phyloP scores from a whole-genome alignment of 345 rosid species.

The Schrenkiella parvula region DNA sequence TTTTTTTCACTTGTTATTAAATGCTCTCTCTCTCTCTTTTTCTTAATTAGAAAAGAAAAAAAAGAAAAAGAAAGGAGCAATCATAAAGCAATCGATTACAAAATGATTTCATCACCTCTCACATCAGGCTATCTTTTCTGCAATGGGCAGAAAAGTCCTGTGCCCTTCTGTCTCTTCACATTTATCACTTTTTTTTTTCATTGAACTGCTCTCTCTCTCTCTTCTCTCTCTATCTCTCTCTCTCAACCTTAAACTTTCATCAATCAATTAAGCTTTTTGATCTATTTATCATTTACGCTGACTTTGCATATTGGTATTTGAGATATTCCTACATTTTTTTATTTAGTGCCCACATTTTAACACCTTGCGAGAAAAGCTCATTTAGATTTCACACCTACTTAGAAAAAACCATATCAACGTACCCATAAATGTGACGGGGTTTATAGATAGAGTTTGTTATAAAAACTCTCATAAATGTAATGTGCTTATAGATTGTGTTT shows the following conservation, averaged over 20 bases:
- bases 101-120: slow-evolving; percentile 43
- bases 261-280: slow-evolving; percentile 27
- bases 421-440: slow-evolving; percentile 19
- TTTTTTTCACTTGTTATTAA: slow-evolving; percentile 25
- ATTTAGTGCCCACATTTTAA: not conserved
- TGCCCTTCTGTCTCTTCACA: slow-evolving; percentile 42
- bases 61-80: slow-evolving; percentile 17
- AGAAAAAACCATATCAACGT: slow-evolving; percentile 26
- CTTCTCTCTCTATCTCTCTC: not conserved
- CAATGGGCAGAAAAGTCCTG: slow-evolving; percentile 37
- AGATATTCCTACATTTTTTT: slow-evolving; percentile 18
- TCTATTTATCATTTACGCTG: slow-evolving; percentile 31
- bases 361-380: slow-evolving; percentile 7
- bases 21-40: slow-evolving; percentile 5
- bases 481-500: slow-evolving; percentile 3
- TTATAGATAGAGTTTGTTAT: slow-evolving; percentile 18
- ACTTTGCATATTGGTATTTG: slow-evolving; percentile 18
- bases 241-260: slow-evolving; percentile 30
- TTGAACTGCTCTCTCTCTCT: not conserved
- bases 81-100: slow-evolving; percentile 48
- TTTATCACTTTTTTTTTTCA: slow-evolving; percentile 31
- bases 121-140: slow-evolving; percentile 42
- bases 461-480: slow-evolving; percentile 13
- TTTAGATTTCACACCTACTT: slow-evolving; percentile 25
- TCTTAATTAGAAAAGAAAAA: not conserved